phyloP scores from a whole-genome alignment of 768 basidiomycete genomes.

The Lentinula detonsa region DNA sequence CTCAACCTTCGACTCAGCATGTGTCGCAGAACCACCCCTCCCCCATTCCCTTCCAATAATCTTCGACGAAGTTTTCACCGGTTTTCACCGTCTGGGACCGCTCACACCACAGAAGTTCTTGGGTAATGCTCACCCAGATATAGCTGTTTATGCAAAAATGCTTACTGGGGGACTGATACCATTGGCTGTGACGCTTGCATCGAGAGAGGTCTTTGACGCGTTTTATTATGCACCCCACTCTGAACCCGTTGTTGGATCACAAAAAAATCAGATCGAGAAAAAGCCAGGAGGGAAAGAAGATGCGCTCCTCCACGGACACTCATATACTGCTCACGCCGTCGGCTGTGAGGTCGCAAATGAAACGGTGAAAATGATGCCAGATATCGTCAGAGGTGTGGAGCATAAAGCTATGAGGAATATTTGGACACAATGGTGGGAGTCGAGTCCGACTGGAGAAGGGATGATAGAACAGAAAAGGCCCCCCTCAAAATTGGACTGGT shows the following conservation, averaged over 20 bases:
- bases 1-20: not conserved
- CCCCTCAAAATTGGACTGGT: not conserved
- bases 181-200: slow-evolving; percentile 78
- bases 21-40: not conserved
- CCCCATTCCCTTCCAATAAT: slow-evolving; percentile 63
- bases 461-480: not conserved
- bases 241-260: not conserved
- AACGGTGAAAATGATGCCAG: slow-evolving; percentile 54
- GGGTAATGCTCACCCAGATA: slow-evolving; percentile 66
- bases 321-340: slow-evolving; percentile 90
- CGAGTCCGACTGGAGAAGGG: not conserved
- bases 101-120: slow-evolving; percentile 60
- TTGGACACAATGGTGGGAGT: not conserved
- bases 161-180: slow-evolving; percentile 92
- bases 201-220: slow-evolving; percentile 70
- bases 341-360: slow-evolving; percentile 90
- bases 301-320: slow-evolving; percentile 90
- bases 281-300: slow-evolving; percentile 21
- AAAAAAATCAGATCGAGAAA: not conserved
- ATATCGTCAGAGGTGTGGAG: not conserved
- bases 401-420: not conserved
- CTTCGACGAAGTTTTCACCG: slow-evolving; percentile 95
- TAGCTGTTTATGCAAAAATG: slow-evolving; percentile 89
- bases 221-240: slow-evolving; percentile 60
- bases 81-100: slow-evolving; percentile 82